Evolutionary conservation across 257 asterid genomes (phyloP), one percentile per base, ranked within the genome.

Genomic region (Scutellaria barbata): DNA sequence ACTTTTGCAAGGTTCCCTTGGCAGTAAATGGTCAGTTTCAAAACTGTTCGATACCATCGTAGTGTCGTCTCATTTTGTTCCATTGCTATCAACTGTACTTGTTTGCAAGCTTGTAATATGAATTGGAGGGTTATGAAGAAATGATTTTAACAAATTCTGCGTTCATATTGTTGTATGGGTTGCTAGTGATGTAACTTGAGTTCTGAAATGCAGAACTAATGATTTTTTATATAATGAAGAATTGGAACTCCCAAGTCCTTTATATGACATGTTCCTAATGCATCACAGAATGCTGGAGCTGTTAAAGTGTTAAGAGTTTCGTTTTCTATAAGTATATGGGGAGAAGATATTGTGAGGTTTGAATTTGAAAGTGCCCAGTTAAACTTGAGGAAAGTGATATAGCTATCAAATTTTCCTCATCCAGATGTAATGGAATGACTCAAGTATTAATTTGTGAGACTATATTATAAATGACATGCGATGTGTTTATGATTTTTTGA

Each of bases 1-100:
- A 89, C 86, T 94, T 94, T 81, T 91, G 92, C 92, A 89, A 91
- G 95, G 77, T 83, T 50, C 86, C 97, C 53, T 82, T 94, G 83
- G 85, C 84, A 61, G 76, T 66, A 58, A 87, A 86, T 75, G 98
- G 99, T 94, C 39, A 75, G 96, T 33, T 66, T 33, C 52, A 22
- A 5, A 22, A 9, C 37, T 55, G 62, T 55, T 55, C 5, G 1
- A 18, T 22, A 55, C 62, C 30, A 55, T 8, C 43, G 35, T 30
- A 30, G 5, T 30, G 35, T 30, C 35, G 35, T 30, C 35, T 4
- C 35, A 2, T 30, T 30, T 3, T 30, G 35, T 30, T 30, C 5
- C 35, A 30, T 30, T 30, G 4, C 4, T 30, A 30, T 30, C 35
- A 30, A 30, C 5, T 30, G 35, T 30, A 30, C 35, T 30, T 30